Conservation (phyloP, 192 early-diverging fungal genomes). For the Entomortierella parvispora region DNA sequence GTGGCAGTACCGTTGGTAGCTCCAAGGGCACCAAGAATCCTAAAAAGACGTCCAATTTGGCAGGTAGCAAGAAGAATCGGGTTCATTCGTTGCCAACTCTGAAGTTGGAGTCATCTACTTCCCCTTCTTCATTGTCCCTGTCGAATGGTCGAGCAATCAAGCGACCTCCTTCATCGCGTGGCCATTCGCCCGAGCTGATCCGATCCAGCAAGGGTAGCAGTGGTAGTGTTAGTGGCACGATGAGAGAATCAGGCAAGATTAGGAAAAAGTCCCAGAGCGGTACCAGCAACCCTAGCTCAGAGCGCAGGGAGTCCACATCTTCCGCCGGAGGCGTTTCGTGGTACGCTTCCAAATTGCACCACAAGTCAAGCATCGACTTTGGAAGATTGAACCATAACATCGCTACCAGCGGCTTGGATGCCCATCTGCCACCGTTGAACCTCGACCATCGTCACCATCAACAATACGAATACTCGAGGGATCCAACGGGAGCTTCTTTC, state of each 20-base stretch:
- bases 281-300: constrained; percentile 4
- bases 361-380: constrained; percentile 17
- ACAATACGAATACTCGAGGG: constrained; percentile 19
- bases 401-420: constrained; percentile 13
- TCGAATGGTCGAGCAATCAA: background rate
- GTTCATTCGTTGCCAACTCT: constrained; percentile 31
- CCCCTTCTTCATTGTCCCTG: background rate
- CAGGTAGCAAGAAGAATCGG: constrained; percentile 17
- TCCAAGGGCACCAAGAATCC: background rate
- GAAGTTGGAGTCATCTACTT: background rate
- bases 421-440: constrained; percentile 26
- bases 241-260: background rate
- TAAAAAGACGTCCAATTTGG: constrained; percentile 1
- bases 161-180: background rate
- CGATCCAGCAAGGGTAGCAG: background rate
- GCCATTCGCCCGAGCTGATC: background rate
- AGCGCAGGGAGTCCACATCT: background rate
- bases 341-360: constrained; percentile 51
- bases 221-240: too few species aligned
- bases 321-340: constrained; percentile 29
- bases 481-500: constrained; percentile 3
- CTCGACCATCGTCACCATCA: background rate
- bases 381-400: constrained; percentile 5
- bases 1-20: background rate
- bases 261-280: constrained; percentile 1